Conservation (phyloP, 2,329 filamentous ascomycete species). For the Lachnellula arida region DNA sequence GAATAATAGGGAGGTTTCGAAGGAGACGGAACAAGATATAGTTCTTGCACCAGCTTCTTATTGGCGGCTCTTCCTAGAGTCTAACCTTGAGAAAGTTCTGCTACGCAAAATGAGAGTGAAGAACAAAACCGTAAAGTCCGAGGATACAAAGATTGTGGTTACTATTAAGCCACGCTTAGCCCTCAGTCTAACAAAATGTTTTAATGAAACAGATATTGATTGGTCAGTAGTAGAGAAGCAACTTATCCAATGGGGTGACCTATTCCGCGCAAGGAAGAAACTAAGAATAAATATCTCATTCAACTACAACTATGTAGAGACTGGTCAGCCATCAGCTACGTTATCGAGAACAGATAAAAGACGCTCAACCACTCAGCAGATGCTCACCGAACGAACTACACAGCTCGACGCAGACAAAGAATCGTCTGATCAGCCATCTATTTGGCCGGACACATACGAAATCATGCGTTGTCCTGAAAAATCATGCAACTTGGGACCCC, state of each 20-base stretch:
- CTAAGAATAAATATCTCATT: conserved; percentile 10
- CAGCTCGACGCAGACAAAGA: conserved; percentile 10
- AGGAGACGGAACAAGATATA: conserved; percentile 14
- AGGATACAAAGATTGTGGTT: conserved; percentile 14
- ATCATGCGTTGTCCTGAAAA: conserved; percentile 7
- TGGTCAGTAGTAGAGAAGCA: conserved; percentile 11
- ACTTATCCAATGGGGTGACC: conserved; percentile 5
- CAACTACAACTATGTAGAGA: conserved; percentile 14
- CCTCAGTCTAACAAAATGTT: conserved; percentile 7
- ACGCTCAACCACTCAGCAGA: conserved; percentile 8
- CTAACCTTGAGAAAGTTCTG: conserved; percentile 14
- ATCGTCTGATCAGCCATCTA: conserved; percentile 3
- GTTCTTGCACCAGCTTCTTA: conserved; percentile 14
- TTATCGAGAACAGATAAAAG: conserved; percentile 14
- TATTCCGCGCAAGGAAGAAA: conserved; percentile 7
- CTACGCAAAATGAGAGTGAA: conserved; percentile 12
- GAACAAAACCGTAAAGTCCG: conserved; percentile 10
- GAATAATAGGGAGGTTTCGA: conserved; percentile 11
- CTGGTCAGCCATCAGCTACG: conserved; percentile 2
- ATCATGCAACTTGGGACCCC: conserved; percentile 5
- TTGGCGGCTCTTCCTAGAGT: conserved; percentile 10
- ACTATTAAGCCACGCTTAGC: conserved; percentile 11
- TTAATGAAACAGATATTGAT: conserved; percentile 12
- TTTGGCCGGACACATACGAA: conserved; percentile 2
- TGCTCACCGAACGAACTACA: conserved; percentile 6